Evolutionary conservation across 805 yeast species (phyloP), one percentile per base, ranked within the genome.

Genomic region (Clavispora vitiphila): DNA sequence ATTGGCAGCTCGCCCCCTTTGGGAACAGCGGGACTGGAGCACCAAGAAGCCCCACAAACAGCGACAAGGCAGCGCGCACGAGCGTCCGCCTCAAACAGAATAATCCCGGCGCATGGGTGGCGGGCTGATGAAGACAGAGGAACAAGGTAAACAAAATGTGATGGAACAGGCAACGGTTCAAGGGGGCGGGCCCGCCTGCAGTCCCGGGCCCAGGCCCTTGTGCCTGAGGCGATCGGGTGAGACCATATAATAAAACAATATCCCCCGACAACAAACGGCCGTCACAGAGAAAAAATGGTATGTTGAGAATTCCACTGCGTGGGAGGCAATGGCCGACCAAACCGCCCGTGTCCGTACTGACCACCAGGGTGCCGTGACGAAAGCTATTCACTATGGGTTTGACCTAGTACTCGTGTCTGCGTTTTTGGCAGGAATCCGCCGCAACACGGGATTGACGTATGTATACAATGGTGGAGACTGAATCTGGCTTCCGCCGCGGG

Each of bases 341-440:
- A 18, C 4, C 23, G 3, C 12, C 4, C 10, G 14, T 18, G 26
- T 10, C 3, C 8, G n/a, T 37, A 35, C 50, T 51, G 43, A 51
- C 50, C 2, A 4, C n/a, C 38, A 51, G 55, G 55, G 55, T 32
- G 38, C 44, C 16, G 39, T 51, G 8, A 42, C 45, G 25, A 84
- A 76, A 71, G 56, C 74, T 3, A 49, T 77, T 35, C 91, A 84
- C 58, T 43, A 71, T 32, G 68, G 81, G 3, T 58, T 77, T 16
- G 93, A 85, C 55, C 63, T 83, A 30, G 73, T 77, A 1, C 60
- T 85, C 15, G 62, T 83, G 5, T 80, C 91, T 1, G 80, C 87
- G 1, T 41, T 51, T 35, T 45, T 51, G 41, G 56, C 56, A 8
- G 56, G 90, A 1, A 75, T 85, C 35, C 83, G 79, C 60, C 75